Evolutionary conservation across 352 stramenopile genomes (phyloP).

Genomic region (Thalassiosira delicatula): DNA sequence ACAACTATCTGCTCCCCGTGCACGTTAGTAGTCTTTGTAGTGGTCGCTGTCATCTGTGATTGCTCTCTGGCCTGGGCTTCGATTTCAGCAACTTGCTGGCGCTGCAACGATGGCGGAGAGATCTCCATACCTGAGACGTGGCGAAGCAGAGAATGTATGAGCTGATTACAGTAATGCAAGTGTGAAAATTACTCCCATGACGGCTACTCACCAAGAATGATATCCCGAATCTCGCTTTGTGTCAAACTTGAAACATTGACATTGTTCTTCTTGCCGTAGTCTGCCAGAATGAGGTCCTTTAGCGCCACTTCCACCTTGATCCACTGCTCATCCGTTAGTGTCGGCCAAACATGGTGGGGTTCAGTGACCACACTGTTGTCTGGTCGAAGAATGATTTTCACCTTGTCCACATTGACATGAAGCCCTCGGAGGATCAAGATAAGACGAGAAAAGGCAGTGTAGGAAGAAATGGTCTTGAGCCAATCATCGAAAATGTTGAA

Average conservation of each 20-base stretch:
- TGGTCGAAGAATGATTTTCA: slow-evolving; percentile 94
- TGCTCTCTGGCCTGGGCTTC: slow-evolving; percentile 98
- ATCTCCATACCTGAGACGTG: slow-evolving; percentile 99
- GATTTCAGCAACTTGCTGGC: slow-evolving; percentile 99
- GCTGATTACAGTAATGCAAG: no score
- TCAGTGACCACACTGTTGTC: slow-evolving; percentile 99
- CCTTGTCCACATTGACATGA: slow-evolving; percentile 92
- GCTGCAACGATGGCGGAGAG: slow-evolving; percentile 96
- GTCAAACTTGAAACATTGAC: slow-evolving; percentile 99
- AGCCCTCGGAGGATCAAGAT: slow-evolving; percentile 98
- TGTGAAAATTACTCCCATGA: no score
- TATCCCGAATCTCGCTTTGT: slow-evolving; percentile 99
- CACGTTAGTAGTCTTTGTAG: slow-evolving; percentile 99
- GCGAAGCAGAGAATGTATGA: no score
- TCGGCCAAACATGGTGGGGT: slow-evolving; percentile 99
- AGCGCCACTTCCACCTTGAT: slow-evolving; percentile 99
- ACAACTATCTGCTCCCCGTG: slow-evolving; percentile 99
- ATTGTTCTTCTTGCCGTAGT: slow-evolving; percentile 99
- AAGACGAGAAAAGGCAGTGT: slow-evolving; percentile 99
- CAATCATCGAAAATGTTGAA: slow-evolving; percentile 99
- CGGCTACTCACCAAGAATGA: no score
- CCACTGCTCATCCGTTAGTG: slow-evolving; percentile 98
- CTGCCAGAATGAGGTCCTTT: slow-evolving; percentile 98
- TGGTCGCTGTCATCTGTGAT: slow-evolving; percentile 97
- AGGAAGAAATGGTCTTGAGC: slow-evolving; percentile 99